These are phyloP conservation scores for Nicotiana attenuata DNA, from an alignment of 257 asterid species.

Conservation along the genomic window DNA sequence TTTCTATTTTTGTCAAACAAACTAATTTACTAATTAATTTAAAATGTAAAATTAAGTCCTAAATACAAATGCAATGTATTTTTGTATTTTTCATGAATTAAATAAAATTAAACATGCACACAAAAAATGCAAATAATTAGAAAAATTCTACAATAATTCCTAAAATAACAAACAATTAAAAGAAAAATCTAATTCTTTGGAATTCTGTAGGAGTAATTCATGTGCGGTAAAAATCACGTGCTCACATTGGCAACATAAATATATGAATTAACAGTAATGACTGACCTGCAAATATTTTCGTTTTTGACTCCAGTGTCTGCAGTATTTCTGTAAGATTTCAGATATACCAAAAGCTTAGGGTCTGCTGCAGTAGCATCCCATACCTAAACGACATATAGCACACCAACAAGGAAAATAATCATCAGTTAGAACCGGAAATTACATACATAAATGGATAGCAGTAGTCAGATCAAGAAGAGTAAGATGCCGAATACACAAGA, in stretches of 20 bases:
- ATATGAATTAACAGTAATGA: conserved; percentile 5
- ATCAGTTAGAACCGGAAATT: not conserved
- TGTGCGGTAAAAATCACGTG: too few species aligned
- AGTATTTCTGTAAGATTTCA: conserved; percentile 85
- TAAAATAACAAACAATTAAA: too few species aligned
- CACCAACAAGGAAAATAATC: not conserved
- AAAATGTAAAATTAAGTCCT: too few species aligned
- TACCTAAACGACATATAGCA: conserved; percentile 45
- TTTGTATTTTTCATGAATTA: too few species aligned
- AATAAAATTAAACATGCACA: too few species aligned
- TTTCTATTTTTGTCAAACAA: too few species aligned
- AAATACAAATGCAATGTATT: too few species aligned
- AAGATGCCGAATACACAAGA: not conserved
- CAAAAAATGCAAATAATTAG: too few species aligned
- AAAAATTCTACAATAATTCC: too few species aligned
- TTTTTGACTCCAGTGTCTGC: conserved; percentile 99
- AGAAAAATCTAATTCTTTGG: too few species aligned
- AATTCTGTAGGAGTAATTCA: too few species aligned
- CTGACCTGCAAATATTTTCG: conserved; percentile 92
- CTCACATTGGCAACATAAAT: not conserved
- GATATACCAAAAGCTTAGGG: conserved; percentile 88
- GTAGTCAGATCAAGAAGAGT: not conserved
- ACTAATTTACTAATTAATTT: too few species aligned
- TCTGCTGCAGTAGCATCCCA: conserved; percentile 98
- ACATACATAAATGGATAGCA: not conserved